Conservation (phyloP, 371 early-diverging fungal species). For the Mucor lusitanicus region DNA sequence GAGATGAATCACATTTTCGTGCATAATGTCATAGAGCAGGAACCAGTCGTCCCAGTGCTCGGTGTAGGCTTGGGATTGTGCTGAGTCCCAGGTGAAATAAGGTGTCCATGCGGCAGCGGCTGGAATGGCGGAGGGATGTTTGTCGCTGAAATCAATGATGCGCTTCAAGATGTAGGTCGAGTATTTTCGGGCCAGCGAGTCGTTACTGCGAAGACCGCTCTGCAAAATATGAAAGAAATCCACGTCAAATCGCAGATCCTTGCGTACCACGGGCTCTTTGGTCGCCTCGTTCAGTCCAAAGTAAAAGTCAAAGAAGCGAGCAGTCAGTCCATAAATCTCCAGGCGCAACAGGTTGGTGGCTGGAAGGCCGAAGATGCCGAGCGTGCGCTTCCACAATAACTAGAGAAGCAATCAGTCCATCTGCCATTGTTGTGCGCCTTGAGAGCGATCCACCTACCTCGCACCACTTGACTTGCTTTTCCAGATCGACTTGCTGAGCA, state of each 20-base stretch:
- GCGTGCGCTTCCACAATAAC: constrained; percentile 50
- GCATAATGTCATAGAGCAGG: constrained; percentile 58
- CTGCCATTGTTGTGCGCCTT: not conserved
- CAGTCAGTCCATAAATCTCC: constrained; percentile 48
- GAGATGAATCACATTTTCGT: constrained; percentile 57
- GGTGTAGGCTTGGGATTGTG: constrained; percentile 21
- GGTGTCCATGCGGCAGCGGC: constrained; percentile 31
- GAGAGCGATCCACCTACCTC: constrained; percentile 19
- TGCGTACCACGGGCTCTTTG: constrained; percentile 6
- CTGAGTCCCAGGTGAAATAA: constrained; percentile 40
- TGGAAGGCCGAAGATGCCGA: constrained; percentile 45
- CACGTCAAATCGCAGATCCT: constrained; percentile 43
- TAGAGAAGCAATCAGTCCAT: not conserved
- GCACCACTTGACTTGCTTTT: constrained; percentile 32
- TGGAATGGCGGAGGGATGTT: constrained; percentile 14
- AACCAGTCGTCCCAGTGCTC: constrained; percentile 63
- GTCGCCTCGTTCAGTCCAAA: constrained; percentile 30
- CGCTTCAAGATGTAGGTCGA: constrained; percentile 46
- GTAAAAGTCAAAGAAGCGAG: constrained; percentile 47
- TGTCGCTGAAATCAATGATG: constrained; percentile 41
- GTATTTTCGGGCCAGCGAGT: constrained; percentile 46
- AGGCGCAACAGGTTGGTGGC: constrained; percentile 48
- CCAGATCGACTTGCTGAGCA: constrained; percentile 7
- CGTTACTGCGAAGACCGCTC: constrained; percentile 49
- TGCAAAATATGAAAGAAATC: constrained; percentile 47